phyloP scores from a whole-genome alignment of 1,139 yeast species.

The Pichia sp. region DNA sequence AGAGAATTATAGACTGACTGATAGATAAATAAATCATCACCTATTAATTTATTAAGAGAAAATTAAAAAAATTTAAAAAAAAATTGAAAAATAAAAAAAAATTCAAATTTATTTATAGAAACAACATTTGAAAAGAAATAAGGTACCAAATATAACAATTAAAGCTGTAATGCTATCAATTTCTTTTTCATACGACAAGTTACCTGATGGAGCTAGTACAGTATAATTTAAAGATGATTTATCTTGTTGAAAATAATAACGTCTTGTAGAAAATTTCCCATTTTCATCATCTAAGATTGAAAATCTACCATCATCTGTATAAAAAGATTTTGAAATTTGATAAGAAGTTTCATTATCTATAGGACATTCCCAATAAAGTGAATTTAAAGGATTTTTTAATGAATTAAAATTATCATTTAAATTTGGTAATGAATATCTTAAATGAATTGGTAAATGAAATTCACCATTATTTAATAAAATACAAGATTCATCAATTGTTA shows the following conservation, averaged over 20 bases:
- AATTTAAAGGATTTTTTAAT: conserved; percentile 17
- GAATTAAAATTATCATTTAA: conserved; percentile 2
- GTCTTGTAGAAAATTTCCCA: background rate
- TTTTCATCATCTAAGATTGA: background rate
- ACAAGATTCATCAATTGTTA: conserved; percentile 18
- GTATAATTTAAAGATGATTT: background rate
- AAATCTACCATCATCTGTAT: conserved; percentile 19
- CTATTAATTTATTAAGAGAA: no score
- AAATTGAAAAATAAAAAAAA: no score
- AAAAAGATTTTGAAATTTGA: conserved; percentile 15
- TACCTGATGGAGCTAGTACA: background rate
- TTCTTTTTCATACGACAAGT: background rate
- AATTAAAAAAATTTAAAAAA: no score
- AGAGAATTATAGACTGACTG: no score
- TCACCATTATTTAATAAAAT: conserved; percentile 8
- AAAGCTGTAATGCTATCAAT: background rate
- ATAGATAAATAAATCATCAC: no score
- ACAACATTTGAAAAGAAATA: no score
- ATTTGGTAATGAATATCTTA: conserved; percentile 25
- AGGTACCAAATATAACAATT: no score
- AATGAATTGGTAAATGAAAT: conserved; percentile 27
- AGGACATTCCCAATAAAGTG: conserved; percentile 27
- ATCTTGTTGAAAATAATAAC: background rate
- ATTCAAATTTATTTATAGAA: no score
- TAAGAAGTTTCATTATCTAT: background rate